Evolutionary conservation across 1,284 basidiomycete species (phyloP).

Genomic region (Apiotrichum porosum): DNA sequence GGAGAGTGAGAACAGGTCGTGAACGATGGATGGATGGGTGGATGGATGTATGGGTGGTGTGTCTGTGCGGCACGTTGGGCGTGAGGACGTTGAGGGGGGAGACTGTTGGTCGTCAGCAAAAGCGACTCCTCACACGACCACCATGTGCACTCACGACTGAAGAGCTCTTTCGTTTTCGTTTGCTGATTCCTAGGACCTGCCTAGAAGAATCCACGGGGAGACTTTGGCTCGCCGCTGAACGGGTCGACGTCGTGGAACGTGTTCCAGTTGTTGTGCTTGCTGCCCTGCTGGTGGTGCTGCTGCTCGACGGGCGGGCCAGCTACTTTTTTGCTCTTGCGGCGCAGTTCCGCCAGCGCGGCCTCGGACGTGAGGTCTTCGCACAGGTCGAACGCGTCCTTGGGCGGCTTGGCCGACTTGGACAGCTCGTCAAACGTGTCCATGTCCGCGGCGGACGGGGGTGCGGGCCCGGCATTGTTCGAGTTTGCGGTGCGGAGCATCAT

Average conservation of each 20-base stretch:
- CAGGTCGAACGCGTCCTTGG: neutral
- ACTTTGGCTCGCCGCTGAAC: constrained; percentile 1
- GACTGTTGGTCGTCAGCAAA: too few species aligned
- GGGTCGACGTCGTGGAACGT: constrained; percentile 9
- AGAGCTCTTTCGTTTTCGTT: too few species aligned
- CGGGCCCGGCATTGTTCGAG: neutral
- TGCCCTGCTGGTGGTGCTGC: neutral
- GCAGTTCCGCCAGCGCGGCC: constrained; percentile 8
- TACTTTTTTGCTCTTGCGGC: neutral
- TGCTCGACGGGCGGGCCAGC: neutral
- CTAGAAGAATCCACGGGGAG: too few species aligned
- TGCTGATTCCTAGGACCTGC: too few species aligned
- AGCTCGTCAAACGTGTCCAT: constrained; percentile 9
- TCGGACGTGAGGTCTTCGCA: constrained; percentile 9
- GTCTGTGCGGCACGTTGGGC: too few species aligned
- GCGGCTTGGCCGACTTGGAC: neutral
- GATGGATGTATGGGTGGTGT: too few species aligned
- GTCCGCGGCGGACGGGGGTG: neutral
- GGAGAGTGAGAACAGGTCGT: too few species aligned
- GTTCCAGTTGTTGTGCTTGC: neutral
- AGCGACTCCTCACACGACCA: too few species aligned
- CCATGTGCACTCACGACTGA: too few species aligned
- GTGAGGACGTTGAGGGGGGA: too few species aligned
- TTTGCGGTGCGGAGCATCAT: constrained; percentile 4
- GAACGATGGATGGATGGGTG: too few species aligned